phyloP scores from a whole-genome alignment of 2,329 filamentous ascomycete genomes.

The Sarocladium oryzae region DNA sequence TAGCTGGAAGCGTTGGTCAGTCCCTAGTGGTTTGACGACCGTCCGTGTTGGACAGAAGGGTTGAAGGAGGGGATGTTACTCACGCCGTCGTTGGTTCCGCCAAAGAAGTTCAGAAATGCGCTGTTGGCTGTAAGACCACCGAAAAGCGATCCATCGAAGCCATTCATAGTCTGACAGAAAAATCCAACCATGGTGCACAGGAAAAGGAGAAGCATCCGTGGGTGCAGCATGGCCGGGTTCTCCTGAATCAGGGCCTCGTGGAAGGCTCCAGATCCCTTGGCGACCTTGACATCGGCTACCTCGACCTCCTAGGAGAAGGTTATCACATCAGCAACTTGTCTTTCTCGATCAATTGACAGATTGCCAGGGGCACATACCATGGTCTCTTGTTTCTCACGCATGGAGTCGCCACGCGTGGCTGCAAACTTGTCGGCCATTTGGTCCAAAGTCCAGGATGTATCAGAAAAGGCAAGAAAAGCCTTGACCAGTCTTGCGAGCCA shows the following conservation, averaged over 20 bases:
- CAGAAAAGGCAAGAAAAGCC: not conserved
- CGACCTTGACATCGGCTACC: constrained; percentile 12
- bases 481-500: not conserved
- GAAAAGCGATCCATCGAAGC: constrained; percentile 45
- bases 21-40: no score
- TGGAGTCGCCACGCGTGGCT: not conserved
- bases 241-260: constrained; percentile 52
- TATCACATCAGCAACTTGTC: no score
- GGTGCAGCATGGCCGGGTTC: constrained; percentile 32
- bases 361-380: no score
- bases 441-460: not conserved
- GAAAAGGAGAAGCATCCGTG: constrained; percentile 29
- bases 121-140: constrained; percentile 40
- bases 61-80: not conserved
- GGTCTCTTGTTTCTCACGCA: not conserved
- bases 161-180: constrained; percentile 43
- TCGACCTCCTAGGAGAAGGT: constrained; percentile 18
- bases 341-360: no score
- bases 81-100: constrained; percentile 32
- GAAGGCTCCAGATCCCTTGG: constrained; percentile 15
- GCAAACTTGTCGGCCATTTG: not conserved
- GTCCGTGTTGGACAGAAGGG: no score
- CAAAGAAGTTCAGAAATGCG: constrained; percentile 32
- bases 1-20: no score
- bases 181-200: constrained; percentile 36